A percentile compares a stretch with the other conserved stretches of the same genome.
phyloP scores from a whole-genome alignment of 176 grass and related monocot genomes.

The Ensete glaucum region DNA sequence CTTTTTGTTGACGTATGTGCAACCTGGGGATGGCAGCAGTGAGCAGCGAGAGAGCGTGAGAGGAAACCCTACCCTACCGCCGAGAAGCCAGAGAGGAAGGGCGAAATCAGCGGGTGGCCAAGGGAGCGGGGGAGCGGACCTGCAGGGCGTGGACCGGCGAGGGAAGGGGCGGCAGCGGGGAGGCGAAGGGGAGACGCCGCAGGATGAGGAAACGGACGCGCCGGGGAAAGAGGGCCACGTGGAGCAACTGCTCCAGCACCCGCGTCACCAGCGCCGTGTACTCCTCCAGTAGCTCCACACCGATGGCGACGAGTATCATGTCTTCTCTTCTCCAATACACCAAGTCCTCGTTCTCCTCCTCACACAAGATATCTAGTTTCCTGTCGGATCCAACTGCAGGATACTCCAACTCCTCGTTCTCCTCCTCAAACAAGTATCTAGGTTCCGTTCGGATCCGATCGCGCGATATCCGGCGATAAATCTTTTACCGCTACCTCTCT shows the following conservation, averaged over 20 bases:
- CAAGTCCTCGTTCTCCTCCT: neutral
- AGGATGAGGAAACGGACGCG: slow-evolving; percentile 37
- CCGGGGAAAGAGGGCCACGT: slow-evolving; percentile 28
- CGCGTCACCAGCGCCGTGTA: slow-evolving; percentile 49
- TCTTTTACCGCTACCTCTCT: neutral
- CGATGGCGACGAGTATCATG: slow-evolving; percentile 47
- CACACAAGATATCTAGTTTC: too few relatives aligned
- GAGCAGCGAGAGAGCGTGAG: neutral
- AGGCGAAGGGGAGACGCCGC: slow-evolving; percentile 34
- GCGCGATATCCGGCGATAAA: neutral
- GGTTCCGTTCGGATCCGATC: neutral
- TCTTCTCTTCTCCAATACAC: too few relatives aligned
- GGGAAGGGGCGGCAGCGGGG: neutral
- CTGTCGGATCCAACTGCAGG: neutral
- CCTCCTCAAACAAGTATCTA: neutral
- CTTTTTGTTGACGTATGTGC: neutral
- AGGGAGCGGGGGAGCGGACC: neutral
- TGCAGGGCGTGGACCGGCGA: slow-evolving; percentile 17
- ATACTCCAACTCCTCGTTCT: neutral
- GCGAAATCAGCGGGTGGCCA: neutral
- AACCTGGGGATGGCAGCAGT: neutral
- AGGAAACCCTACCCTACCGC: neutral
- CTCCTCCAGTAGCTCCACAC: slow-evolving; percentile 45
- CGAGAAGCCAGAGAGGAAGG: neutral
- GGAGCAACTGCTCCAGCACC: slow-evolving; percentile 39